A percentile compares a stretch with the other conserved stretches of the same genome.
Evolutionary conservation across 352 stramenopile species (phyloP).

Genomic region (Globisporangium cystogenes): DNA sequence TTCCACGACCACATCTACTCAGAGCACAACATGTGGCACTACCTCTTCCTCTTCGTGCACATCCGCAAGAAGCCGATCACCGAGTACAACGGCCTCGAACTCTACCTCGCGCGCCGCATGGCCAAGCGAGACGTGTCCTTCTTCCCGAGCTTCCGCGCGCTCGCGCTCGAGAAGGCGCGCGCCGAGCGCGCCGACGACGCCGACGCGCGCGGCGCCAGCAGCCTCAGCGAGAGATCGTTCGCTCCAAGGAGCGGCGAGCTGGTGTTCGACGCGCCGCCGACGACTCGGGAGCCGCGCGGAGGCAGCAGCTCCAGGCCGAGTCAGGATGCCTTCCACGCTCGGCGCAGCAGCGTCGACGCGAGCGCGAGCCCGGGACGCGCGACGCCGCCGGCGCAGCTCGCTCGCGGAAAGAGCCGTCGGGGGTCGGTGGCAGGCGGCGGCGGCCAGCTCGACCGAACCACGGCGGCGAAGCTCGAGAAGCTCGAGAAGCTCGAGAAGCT

Average conservation of each 20-base stretch:
- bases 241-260: background rate
- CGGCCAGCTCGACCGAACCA: constrained; percentile 12
- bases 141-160: constrained; percentile 57
- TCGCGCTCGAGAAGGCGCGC: constrained; percentile 33
- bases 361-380: background rate
- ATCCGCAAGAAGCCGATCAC: constrained; percentile 75
- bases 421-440: background rate
- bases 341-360: background rate
- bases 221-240: constrained; percentile 2
- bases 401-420: background rate
- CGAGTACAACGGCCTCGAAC: constrained; percentile 74
- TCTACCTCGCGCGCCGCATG: constrained; percentile 77
- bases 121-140: constrained; percentile 73
- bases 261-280: background rate
- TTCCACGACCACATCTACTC: constrained; percentile 72
- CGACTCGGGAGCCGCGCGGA: background rate
- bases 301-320: background rate
- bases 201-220: background rate
- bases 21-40: constrained; percentile 83
- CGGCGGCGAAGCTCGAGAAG: constrained; percentile 35
- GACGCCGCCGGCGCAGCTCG: background rate
- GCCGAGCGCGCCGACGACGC: background rate
- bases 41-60: constrained; percentile 75
- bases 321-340: background rate
- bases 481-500: constrained; percentile 55